phyloP scores from a whole-genome alignment of 2,329 filamentous ascomycete species.

The Fulvia fulva region DNA sequence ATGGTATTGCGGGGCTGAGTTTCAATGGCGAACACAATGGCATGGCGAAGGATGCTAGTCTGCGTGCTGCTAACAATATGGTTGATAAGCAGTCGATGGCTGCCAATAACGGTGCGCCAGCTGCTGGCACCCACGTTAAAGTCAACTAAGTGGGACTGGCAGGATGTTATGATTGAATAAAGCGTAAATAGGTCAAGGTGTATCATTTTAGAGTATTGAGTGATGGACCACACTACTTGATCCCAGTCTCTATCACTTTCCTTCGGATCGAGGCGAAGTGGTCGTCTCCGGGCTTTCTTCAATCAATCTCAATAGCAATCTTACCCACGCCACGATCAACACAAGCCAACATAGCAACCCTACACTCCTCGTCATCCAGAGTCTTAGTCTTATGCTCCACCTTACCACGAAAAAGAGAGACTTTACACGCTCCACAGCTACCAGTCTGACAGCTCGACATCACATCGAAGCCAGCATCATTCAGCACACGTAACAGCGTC shows the following conservation, averaged over 20 bases:
- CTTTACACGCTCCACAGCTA: too few species aligned
- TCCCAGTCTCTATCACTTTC: too few species aligned
- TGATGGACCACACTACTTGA: too few species aligned
- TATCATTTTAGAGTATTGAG: neutral
- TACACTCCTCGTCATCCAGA: constrained; percentile 36
- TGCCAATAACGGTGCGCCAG: constrained; percentile 20
- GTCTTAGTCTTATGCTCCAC: constrained; percentile 40
- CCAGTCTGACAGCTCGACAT: constrained; percentile 44
- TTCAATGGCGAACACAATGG: constrained; percentile 63
- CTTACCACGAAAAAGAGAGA: constrained; percentile 37
- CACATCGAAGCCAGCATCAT: constrained; percentile 42
- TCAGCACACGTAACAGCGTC: constrained; percentile 41
- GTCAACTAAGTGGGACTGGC: neutral
- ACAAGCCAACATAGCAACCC: constrained; percentile 35
- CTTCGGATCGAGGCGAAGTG: too few species aligned
- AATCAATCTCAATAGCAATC: constrained; percentile 24
- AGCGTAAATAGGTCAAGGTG: neutral
- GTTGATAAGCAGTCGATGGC: constrained; percentile 11
- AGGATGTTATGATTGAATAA: neutral
- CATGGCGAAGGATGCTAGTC: constrained; percentile 49
- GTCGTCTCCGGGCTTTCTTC: too few species aligned
- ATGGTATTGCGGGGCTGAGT: constrained; percentile 50
- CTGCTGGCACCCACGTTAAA: constrained; percentile 16
- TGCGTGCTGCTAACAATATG: constrained; percentile 52
- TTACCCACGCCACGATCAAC: constrained; percentile 34